These are phyloP conservation scores for Fusarium nygamai DNA, from an alignment of 2,329 filamentous ascomycete genomes.

Conservation along the genomic window DNA sequence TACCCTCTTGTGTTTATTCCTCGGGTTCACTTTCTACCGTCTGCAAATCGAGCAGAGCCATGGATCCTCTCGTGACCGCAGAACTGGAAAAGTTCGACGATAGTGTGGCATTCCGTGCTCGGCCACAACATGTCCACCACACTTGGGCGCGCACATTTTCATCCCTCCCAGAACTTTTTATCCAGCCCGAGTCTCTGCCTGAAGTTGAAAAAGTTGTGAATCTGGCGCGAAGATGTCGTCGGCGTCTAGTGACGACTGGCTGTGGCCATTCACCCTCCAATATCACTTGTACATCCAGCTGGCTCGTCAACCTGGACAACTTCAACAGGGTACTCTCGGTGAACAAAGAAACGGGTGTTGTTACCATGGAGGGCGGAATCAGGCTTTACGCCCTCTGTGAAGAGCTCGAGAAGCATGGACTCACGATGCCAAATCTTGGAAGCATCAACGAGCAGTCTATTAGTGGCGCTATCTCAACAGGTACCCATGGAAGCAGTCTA, in stretches of 20 bases:
- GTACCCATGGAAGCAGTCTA: conserved; percentile 90
- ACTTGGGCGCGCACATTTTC: conserved; percentile 97
- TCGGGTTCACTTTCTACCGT: neutral
- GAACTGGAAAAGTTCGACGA: conserved; percentile 48
- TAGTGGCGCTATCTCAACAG: conserved; percentile 90
- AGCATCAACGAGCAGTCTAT: conserved; percentile 96
- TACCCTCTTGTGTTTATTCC: neutral
- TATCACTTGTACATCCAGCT: conserved; percentile 90
- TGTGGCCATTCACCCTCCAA: conserved; percentile 93
- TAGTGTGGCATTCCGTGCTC: conserved; percentile 78
- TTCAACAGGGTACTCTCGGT: conserved; percentile 78
- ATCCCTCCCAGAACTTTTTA: conserved; percentile 88
- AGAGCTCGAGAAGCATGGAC: conserved; percentile 76
- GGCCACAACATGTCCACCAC: conserved; percentile 77
- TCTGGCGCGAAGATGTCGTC: conserved; percentile 82
- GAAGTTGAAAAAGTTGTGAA: conserved; percentile 87
- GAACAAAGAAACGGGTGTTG: conserved; percentile 70
- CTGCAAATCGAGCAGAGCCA: conserved; percentile 35
- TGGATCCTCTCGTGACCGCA: conserved; percentile 51
- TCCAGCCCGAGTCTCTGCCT: conserved; percentile 79
- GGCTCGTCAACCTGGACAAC: conserved; percentile 93
- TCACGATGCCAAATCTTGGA: conserved; percentile 91
- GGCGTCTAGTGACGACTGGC: conserved; percentile 86
- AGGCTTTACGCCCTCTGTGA: conserved; percentile 78
- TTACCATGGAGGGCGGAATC: conserved; percentile 90